Conservation (phyloP, 371 early-diverging fungal species). For the Mucor velutinosus region DNA sequence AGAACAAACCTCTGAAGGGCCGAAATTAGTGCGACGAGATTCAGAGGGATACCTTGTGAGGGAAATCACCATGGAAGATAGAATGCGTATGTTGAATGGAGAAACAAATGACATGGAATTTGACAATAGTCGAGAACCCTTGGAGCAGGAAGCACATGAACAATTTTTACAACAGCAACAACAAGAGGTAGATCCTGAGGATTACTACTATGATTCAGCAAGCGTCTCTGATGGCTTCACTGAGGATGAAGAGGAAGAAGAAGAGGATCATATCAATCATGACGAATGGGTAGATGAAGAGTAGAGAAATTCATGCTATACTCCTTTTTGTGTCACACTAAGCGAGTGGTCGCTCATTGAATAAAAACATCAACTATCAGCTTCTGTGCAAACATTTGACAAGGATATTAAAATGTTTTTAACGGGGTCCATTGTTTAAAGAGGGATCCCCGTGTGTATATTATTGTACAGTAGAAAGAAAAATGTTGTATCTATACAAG, state of each 20-base stretch:
- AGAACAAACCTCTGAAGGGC: not conserved
- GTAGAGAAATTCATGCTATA: not conserved
- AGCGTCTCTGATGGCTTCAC: constrained; percentile 1
- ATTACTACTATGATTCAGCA: constrained; percentile 12
- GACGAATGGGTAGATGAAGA: not conserved
- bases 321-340: not conserved
- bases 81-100: constrained; percentile 25
- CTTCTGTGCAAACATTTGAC: not conserved
- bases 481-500: not conserved
- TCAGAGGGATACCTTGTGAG: constrained; percentile 56
- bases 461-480: not conserved
- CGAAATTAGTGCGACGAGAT: constrained; percentile 45
- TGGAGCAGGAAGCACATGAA: not conserved
- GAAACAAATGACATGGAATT: not conserved
- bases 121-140: not conserved
- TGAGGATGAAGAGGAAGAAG: not conserved
- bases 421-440: not conserved
- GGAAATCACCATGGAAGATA: constrained; percentile 43
- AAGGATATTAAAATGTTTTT: not conserved
- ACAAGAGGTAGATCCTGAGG: not conserved
- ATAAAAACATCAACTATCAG: not conserved
- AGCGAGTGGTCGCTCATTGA: not conserved
- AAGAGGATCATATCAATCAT: not conserved
- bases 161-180: not conserved
- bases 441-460: not conserved